Conservation (phyloP, 208 protist species). For the Balamuthia mandrillaris region DNA sequence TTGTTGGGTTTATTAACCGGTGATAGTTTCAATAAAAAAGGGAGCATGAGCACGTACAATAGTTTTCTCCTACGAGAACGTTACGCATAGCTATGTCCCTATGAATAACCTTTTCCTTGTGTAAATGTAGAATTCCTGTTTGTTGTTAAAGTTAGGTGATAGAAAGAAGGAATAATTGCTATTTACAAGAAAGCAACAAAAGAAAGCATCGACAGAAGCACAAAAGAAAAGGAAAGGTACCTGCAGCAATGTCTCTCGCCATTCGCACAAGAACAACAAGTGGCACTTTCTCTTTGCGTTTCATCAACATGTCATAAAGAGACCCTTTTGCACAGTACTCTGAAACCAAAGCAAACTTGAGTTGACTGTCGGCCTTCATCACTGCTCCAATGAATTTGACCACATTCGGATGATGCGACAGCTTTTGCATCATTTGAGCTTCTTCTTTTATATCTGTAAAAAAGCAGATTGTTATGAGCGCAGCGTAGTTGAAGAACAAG, state of each 20-base stretch:
- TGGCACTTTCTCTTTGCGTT: not conserved
- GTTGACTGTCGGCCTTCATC: not conserved
- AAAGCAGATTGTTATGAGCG: too few relatives aligned
- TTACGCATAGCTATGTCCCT: conserved; percentile 6
- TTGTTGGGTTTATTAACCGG: not conserved
- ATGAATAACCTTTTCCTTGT: conserved; percentile 37
- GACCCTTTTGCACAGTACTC: not conserved
- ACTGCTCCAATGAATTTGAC: conserved; percentile 10
- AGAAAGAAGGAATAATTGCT: too few relatives aligned
- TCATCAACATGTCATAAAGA: not conserved
- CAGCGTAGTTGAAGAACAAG: too few relatives aligned
- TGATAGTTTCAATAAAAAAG: not conserved
- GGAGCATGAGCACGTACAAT: not conserved
- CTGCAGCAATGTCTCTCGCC: conserved; percentile 5
- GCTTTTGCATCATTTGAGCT: conserved; percentile 16
- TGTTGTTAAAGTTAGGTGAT: too few relatives aligned
- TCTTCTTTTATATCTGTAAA: too few relatives aligned
- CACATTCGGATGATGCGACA: conserved; percentile 8
- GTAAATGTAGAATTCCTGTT: conserved; percentile 31
- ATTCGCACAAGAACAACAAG: not conserved
- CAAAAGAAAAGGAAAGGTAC: too few relatives aligned
- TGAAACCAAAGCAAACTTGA: not conserved
- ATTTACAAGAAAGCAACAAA: too few relatives aligned
- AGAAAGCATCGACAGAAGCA: too few relatives aligned
- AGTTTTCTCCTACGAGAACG: not conserved